Conservation (phyloP, 768 basidiomycete species). For the Butyriboletus loyo region DNA sequence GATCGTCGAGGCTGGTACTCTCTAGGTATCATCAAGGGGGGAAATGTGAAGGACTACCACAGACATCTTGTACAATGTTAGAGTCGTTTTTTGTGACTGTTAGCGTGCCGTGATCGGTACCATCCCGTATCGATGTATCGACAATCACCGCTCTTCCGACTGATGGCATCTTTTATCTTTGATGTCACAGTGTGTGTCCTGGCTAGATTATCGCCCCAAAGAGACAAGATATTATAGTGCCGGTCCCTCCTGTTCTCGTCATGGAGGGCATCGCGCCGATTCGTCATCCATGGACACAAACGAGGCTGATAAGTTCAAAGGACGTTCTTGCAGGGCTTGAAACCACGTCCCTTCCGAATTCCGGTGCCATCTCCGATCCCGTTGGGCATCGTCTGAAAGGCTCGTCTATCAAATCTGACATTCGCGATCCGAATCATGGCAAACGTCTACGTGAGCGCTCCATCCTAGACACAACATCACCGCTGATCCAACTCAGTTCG, state of each 20-base stretch:
- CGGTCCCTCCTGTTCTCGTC: too few relatives aligned
- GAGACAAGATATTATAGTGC: too few relatives aligned
- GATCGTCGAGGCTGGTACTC: not conserved
- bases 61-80: not conserved
- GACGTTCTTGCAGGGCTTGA: too few relatives aligned
- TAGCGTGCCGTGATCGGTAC: not conserved
- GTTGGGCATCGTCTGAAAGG: slow-evolving; percentile 11
- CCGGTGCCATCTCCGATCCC: slow-evolving; percentile 1
- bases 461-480: too few relatives aligned
- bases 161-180: too few relatives aligned
- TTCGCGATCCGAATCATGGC: slow-evolving; percentile 16
- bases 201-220: too few relatives aligned
- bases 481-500: slow-evolving; percentile 47
- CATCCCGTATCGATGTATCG: not conserved
- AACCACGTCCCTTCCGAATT: not conserved
- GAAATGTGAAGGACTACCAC: not conserved
- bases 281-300: too few relatives aligned
- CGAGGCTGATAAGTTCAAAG: not conserved
- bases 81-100: not conserved
- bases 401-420: not conserved
- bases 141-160: not conserved
- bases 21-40: not conserved
- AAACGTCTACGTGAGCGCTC: slow-evolving; percentile 16
- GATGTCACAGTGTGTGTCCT: too few relatives aligned
- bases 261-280: too few relatives aligned